A percentile compares a stretch with the other conserved stretches of the same genome.
phyloP scores from a whole-genome alignment of 169 alveolate species.

The Plasmodium relictum region DNA sequence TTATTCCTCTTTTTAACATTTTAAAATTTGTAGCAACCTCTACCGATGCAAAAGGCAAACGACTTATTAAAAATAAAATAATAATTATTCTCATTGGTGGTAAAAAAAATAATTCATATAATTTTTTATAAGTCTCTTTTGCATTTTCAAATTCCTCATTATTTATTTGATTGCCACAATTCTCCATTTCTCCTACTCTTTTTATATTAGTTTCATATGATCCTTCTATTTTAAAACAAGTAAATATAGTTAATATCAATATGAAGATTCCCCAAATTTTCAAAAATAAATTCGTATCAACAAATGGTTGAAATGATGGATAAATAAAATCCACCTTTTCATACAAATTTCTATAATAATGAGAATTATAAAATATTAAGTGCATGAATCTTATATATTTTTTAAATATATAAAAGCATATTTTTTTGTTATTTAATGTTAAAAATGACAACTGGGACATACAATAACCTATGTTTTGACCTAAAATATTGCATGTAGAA shows the following conservation, averaged over 20 bases:
- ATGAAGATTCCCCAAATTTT: slow-evolving; percentile 83
- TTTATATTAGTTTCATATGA: slow-evolving; percentile 19
- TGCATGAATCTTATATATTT: slow-evolving; percentile 65
- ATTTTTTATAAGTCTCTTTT: slow-evolving; percentile 59
- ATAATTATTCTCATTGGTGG: slow-evolving; percentile 82
- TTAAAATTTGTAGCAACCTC: slow-evolving; percentile 83
- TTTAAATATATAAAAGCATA: slow-evolving; percentile 69
- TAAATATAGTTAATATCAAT: slow-evolving; percentile 75
- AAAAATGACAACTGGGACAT: slow-evolving; percentile 85
- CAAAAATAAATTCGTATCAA: slow-evolving; percentile 82
- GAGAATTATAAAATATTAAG: slow-evolving; percentile 37
- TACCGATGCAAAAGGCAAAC: slow-evolving; percentile 81
- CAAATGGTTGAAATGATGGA: slow-evolving; percentile 67
- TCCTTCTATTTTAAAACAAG: slow-evolving; percentile 63
- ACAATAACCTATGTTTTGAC: slow-evolving; percentile 89
- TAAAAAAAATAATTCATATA: slow-evolving; percentile 73
- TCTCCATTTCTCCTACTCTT: slow-evolving; percentile 34
- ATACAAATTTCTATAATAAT: slow-evolving; percentile 35
- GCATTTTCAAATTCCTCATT: slow-evolving; percentile 57
- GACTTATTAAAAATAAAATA: slow-evolving; percentile 71
- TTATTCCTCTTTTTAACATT: slow-evolving; percentile 82
- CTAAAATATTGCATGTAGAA: slow-evolving; percentile 89
- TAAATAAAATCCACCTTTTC: slow-evolving; percentile 26
- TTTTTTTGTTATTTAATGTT: slow-evolving; percentile 79
- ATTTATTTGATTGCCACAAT: not conserved